Base-by-base conservation (phyloP, 176 grass and related monocot species). In the Cocos nucifera region DNA sequence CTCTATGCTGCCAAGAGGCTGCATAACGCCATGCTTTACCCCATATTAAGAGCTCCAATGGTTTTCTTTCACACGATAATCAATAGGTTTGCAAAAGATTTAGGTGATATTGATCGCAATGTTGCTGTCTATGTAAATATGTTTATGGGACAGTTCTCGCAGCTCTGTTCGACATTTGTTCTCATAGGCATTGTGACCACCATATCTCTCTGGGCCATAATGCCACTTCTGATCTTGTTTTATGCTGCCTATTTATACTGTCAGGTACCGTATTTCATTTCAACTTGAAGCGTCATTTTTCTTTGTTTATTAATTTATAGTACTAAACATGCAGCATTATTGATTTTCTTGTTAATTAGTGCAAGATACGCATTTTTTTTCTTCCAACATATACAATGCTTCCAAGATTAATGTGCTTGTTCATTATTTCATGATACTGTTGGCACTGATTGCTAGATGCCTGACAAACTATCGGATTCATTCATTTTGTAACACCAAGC, bases 31-130 rank as follows among this genome's bases (percentile, higher is more conserved):
- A 92, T 98, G 87, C 93, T 98, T 54, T 74, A 68, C 61, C 88
- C 93, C 52, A 98, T 92, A 85, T 89, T 98, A 75, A 88, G 87
- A 85, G 93, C 79, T 63, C 93, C 93, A 49, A 98, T 98, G 93
- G 69, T 89, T 71, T 98, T 98, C 76, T 98, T 98, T 62, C 93
- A 92, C 62, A 98, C 93, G 54, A 86, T 98, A 68, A 98, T 98
- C 73, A 98, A 98, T 61, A 88, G 93, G 76, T 98, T 92, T 76
- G 89, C 93, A 21, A 98, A 98, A 73, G 93, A 98, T 85, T 58
- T 88, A 59, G 81, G 93, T 25, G 93, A 98, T 77, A 74, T 92
- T 65, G 93, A 98, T 70, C 70, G 93, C 54, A 83, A 66, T 68
- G 76, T 98, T 57, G 93, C 87, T 49, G 81, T 89, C 57, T 92